These are phyloP conservation scores for Sechiopsis laciniata DNA, from an alignment of 306 rosid species.

Conservation along the genomic window DNA sequence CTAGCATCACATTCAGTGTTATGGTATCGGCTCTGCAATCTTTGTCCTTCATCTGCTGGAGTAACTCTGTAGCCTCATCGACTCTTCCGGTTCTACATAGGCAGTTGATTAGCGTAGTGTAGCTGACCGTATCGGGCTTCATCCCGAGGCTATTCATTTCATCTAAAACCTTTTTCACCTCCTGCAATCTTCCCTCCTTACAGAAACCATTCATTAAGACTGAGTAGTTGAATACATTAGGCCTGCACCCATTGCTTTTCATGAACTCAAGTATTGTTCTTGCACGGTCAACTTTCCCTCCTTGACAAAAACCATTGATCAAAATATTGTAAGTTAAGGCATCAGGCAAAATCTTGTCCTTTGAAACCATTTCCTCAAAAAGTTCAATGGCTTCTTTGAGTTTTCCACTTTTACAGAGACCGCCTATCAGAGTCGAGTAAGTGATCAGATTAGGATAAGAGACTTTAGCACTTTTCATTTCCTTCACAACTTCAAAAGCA, in stretches of 20 bases:
- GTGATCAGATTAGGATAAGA: constrained; percentile 74
- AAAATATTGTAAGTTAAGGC: constrained; percentile 60
- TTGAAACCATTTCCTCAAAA: constrained; percentile 72
- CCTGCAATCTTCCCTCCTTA: constrained; percentile 45
- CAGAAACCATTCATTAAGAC: constrained; percentile 61
- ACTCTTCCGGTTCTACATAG: constrained; percentile 48
- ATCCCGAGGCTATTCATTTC: constrained; percentile 57
- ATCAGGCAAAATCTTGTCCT: constrained; percentile 61
- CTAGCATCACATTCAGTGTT: constrained; percentile 64
- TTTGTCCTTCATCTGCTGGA: constrained; percentile 61
- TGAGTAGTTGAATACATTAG: constrained; percentile 64
- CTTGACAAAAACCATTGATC: constrained; percentile 68
- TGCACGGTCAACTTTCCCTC: constrained; percentile 58
- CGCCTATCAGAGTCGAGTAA: constrained; percentile 70
- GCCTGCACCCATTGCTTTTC: constrained; percentile 74
- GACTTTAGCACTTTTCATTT: constrained; percentile 52
- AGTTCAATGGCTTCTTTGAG: constrained; percentile 70
- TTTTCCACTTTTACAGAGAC: constrained; percentile 62
- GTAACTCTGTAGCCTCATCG: constrained; percentile 56
- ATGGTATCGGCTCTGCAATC: constrained; percentile 54
- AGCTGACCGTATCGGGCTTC: constrained; percentile 58
- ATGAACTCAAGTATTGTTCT: constrained; percentile 56
- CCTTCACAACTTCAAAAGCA: constrained; percentile 64
- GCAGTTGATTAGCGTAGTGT: constrained; percentile 62
- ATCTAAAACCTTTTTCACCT: constrained; percentile 47